Conservation (phyloP, 176 grass and related monocot genomes). For the Bolboschoenus planiculmis region DNA sequence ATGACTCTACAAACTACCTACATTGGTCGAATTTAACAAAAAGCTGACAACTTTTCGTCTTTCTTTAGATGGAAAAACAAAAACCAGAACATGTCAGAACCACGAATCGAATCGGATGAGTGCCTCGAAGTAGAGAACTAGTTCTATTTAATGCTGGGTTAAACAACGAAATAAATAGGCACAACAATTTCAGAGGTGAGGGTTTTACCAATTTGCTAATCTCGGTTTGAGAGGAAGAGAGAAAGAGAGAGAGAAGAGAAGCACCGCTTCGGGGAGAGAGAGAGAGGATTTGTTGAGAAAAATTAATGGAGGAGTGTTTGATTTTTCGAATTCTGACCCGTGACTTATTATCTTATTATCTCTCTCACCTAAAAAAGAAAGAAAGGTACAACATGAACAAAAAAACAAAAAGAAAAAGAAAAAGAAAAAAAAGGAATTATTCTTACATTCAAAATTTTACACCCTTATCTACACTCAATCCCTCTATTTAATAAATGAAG, state of each 20-base stretch:
- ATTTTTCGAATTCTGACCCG: not conserved
- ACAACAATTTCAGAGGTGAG: not conserved
- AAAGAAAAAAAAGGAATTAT: no score
- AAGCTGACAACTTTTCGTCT: not conserved
- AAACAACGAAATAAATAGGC: not conserved
- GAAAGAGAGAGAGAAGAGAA: not conserved
- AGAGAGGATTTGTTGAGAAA: constrained; percentile 6
- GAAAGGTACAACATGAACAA: not conserved
- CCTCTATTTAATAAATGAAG: no score
- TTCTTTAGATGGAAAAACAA: not conserved
- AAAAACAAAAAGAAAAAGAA: not conserved
- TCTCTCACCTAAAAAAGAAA: not conserved
- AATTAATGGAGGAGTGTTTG: not conserved
- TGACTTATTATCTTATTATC: not conserved
- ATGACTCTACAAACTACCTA: not conserved
- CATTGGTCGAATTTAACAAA: constrained; percentile 5
- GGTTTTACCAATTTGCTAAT: constrained; percentile 23
- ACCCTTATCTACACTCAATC: no score
- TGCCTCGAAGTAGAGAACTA: not conserved
- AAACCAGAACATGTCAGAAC: not conserved
- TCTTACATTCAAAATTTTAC: not conserved
- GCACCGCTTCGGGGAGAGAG: constrained; percentile 3
- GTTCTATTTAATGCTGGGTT: constrained; percentile 6
- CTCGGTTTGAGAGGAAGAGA: not conserved
- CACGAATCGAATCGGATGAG: not conserved